Conservation (phyloP, 140 eudicot species). For the Bidens hawaiensis region DNA sequence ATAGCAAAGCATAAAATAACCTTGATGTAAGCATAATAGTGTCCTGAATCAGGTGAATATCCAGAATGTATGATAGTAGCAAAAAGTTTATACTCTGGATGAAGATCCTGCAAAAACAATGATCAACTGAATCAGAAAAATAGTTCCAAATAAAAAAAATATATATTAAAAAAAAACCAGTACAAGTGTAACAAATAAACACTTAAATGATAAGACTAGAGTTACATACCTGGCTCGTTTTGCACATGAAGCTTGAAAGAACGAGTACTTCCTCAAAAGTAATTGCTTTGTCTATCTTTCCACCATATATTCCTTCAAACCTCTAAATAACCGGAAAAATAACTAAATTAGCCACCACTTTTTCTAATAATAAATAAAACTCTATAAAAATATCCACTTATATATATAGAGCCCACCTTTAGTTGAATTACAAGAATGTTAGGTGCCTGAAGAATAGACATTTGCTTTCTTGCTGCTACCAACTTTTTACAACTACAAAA, state of each 20-base stretch:
- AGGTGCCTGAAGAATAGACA: constrained; percentile 93
- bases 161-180: too few relatives aligned
- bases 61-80: constrained; percentile 98
- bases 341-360: constrained; percentile 14
- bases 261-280: constrained; percentile 74
- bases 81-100: constrained; percentile 82
- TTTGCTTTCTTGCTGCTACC: constrained; percentile 90
- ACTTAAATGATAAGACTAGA: constrained; percentile 12
- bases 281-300: constrained; percentile 82
- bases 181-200: constrained; percentile 1
- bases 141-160: not conserved
- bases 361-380: not conserved
- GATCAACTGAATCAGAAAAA: not conserved
- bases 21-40: constrained; percentile 96
- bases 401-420: constrained; percentile 43
- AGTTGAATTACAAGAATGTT: constrained; percentile 93
- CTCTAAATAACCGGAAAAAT: constrained; percentile 52
- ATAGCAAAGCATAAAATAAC: constrained; percentile 27
- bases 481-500: constrained; percentile 82
- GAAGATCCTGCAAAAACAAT: constrained; percentile 55
- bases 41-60: constrained; percentile 92
- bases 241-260: constrained; percentile 94
- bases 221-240: constrained; percentile 69
- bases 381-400: not conserved
- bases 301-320: constrained; percentile 83